Evolutionary conservation across 768 basidiomycete genomes (phyloP), one percentile per base, ranked within the genome.

Genomic region (Podaxis sp.): DNA sequence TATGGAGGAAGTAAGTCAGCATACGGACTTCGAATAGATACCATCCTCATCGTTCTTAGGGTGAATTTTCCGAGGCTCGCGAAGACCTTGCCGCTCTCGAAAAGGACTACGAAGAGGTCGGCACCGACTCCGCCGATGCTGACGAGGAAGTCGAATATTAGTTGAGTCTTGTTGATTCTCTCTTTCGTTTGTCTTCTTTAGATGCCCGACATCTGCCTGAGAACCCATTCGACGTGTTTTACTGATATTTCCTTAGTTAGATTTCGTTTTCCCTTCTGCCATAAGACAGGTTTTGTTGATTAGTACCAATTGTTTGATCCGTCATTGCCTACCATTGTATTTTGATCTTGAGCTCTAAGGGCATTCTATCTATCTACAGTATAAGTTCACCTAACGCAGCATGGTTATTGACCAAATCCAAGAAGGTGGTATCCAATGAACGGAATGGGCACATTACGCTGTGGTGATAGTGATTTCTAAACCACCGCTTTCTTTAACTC

Each of bases 11-110:
- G 68, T 69, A 60, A 38, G 64, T 61, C 35, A 23, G 42, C 1
- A 11, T 28, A 51, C 6, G 5, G 36, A 38, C 4, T 35, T 13
- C 6, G 4, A 25, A 9, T 44, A 23, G 47, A 32, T 6, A 35
- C 13, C 5, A 10, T 59, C 40, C 42, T 44, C 16, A 21, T 5
- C 57, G 7, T 55, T 27, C 51, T 18, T 57, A 86, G 84, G 96
- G 96, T 73, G 96, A 99, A 79, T 98, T 98, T 80, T 95, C 93
- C 18, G 96, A 98, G 79, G 96, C 96, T 18, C 90, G 96, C 62
- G 97, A 99, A 78, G 96, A 99, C 73, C 88, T 99, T 61, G 97
- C 96, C n/a, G 96, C 96, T n/a, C 87, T 99, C 58, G 96, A 98
- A 82, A 97, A 94, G 75, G 93, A 94, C 66, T 95, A 94, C 68